Evolutionary conservation across 2,329 filamentous ascomycete species (phyloP).

Genomic region (Botryotinia calthae): DNA sequence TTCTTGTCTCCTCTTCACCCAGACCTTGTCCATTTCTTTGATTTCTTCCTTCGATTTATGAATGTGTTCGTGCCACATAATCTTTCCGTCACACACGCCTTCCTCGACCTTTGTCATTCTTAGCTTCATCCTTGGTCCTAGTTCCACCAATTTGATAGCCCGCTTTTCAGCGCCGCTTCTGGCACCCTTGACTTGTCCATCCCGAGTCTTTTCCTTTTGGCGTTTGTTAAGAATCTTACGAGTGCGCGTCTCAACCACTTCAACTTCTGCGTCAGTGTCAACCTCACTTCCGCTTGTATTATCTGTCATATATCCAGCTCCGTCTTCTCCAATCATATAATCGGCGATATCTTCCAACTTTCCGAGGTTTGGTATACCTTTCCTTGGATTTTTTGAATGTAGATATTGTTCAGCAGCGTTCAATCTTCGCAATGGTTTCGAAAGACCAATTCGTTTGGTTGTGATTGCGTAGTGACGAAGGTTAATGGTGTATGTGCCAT

Average conservation of each 20-base stretch:
- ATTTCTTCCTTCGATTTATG: conserved; percentile 78
- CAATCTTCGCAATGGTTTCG: conserved; percentile 77
- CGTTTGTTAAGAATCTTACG: conserved; percentile 56
- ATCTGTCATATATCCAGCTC: conserved; percentile 82
- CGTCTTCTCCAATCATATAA: conserved; percentile 82
- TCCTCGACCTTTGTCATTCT: conserved; percentile 95
- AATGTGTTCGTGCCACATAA: conserved; percentile 98
- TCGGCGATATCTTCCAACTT: conserved; percentile 92
- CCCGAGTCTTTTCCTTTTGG: conserved; percentile 43
- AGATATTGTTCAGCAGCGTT: conserved; percentile 82
- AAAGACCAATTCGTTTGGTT: conserved; percentile 80
- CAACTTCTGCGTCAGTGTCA: conserved; percentile 94
- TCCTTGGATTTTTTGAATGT: conserved; percentile 50
- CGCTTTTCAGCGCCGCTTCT: conserved; percentile 60
- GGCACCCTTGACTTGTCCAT: conserved; percentile 45
- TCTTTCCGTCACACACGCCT: conserved; percentile 80
- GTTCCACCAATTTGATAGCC: conserved; percentile 86
- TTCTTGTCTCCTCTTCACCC: conserved; percentile 73
- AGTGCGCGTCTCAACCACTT: conserved; percentile 67
- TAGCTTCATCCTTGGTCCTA: conserved; percentile 86
- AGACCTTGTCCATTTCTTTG: conserved; percentile 74
- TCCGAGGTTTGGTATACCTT: conserved; percentile 80
- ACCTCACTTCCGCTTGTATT: conserved; percentile 82
- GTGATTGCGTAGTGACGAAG: conserved; percentile 95
- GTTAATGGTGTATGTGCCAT: conserved; percentile 76